Evolutionary conservation across 176 grass and related monocot species (phyloP).

Genomic region (Puya raimondii): DNA sequence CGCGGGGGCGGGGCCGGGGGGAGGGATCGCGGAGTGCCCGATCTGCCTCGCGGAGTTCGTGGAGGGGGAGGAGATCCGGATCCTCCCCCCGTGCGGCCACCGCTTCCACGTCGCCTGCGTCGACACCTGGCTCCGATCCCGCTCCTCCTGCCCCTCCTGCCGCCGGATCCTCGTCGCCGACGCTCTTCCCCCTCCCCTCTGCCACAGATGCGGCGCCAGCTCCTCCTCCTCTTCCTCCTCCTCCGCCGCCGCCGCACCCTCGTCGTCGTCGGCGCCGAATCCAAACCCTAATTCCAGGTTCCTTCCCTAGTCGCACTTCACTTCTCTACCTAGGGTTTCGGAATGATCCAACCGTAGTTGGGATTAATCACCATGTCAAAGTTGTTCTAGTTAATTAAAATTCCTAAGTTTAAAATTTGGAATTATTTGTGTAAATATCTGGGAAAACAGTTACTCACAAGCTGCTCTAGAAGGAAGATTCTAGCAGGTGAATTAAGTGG

Average conservation of each 20-base stretch:
- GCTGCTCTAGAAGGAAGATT: too few relatives aligned
- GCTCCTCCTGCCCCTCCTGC: conserved; percentile 75
- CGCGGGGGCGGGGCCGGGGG: background rate
- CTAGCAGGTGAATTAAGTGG: too few relatives aligned
- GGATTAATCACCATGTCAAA: background rate
- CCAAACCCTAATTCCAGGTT: conserved; percentile 32
- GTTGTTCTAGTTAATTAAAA: background rate
- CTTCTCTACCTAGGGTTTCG: background rate
- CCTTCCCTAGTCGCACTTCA: conserved; percentile 42
- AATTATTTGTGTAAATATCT: background rate
- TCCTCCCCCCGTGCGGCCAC: conserved; percentile 67
- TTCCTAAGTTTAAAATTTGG: background rate
- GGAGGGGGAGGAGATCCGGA: conserved; percentile 50
- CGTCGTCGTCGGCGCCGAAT: conserved; percentile 16
- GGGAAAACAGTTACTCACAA: too few relatives aligned
- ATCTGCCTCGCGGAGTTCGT: conserved; percentile 67
- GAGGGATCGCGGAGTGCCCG: conserved; percentile 39
- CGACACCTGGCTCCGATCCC: conserved; percentile 57
- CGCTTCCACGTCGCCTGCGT: conserved; percentile 58
- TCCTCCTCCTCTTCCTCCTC: conserved; percentile 14
- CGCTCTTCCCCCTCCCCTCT: conserved; percentile 16
- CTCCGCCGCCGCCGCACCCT: conserved; percentile 17
- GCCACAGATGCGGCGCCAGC: conserved; percentile 56
- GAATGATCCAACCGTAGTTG: background rate
- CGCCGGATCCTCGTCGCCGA: conserved; percentile 45